Base-by-base conservation (phyloP, 805 yeast species). In the Hemisphaericaspora nanyangensis region DNA sequence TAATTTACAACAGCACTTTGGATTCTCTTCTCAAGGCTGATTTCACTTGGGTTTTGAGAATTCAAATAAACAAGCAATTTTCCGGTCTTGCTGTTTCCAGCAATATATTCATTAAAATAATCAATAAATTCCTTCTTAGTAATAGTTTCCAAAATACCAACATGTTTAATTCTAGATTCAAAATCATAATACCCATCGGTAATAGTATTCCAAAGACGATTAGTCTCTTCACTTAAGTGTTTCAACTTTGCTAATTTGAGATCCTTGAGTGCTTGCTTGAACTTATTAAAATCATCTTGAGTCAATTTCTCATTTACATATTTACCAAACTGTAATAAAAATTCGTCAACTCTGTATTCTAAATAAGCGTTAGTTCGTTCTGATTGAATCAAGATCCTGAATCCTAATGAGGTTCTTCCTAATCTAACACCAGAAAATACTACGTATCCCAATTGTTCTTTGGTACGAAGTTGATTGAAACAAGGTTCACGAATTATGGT, bases 361-460 rank as follows among this genome's bases (percentile, higher is more conserved):
- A 93, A 69, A 58, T 80, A 90, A 11, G 73, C 76, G 3, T 93
- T 71, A 2, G 86, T 63, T 56, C 83, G 78, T 58, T 88, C 97
- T 43, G 93, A 82, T 64, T 91, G 99, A 36, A 90, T 74, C 48
- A 90, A 65, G 11, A 93, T 61, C 51, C 93, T 72, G 48, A 80
- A 74, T 11, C 91, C 90, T 55, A 77, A 72, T 5, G 83, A 76
- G 17, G 93, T 82, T 54, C 95, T 76, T 3, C 86, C 76, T 44
- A 72, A 72, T 44, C 83, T 68, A 18, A 75, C 65, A 0, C 95
- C 85, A 31, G 93, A 80, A 55, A 87, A 88, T 0, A 91, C 99
- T 46, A 91, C 89, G 54, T 91, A 91, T 2, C 99, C 99, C 24
- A 91, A 72, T 60, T 93, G 98, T 63, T 91, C 98, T 51, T 87